phyloP scores from a whole-genome alignment of 2,329 filamentous ascomycete genomes.

The Fonsecaea pugnacius region DNA sequence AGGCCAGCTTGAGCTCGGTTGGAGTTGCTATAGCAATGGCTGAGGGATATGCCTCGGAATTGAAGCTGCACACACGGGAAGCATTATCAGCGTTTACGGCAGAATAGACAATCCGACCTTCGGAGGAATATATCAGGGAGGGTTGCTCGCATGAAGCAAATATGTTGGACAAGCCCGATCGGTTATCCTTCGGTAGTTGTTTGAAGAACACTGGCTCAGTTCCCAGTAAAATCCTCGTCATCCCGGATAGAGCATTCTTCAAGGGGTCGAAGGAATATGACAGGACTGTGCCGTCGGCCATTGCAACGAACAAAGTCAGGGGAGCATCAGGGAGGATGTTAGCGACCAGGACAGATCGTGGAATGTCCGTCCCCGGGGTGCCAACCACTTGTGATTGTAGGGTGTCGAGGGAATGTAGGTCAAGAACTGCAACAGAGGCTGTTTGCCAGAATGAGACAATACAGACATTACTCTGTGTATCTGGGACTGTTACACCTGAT shows the following conservation, averaged over 20 bases:
- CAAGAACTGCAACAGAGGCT: slow-evolving; percentile 76
- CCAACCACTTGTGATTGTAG: slow-evolving; percentile 67
- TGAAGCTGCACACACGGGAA: slow-evolving; percentile 78
- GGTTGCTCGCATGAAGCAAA: slow-evolving; percentile 95
- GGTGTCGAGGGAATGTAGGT: slow-evolving; percentile 67
- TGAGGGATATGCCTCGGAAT: slow-evolving; percentile 77
- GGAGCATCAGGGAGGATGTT: slow-evolving; percentile 69
- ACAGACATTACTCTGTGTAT: slow-evolving; percentile 66
- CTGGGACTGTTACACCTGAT: slow-evolving; percentile 78
- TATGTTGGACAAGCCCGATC: slow-evolving; percentile 71
- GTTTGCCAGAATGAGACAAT: slow-evolving; percentile 87
- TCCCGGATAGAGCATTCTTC: slow-evolving; percentile 68
- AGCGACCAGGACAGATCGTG: slow-evolving; percentile 78
- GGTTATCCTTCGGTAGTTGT: slow-evolving; percentile 65
- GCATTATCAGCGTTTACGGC: slow-evolving; percentile 90
- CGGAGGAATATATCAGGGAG: slow-evolving; percentile 86
- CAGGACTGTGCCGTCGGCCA: slow-evolving; percentile 89
- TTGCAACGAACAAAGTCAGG: slow-evolving; percentile 82
- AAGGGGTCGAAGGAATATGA: slow-evolving; percentile 73
- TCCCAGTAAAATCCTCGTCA: slow-evolving; percentile 82
- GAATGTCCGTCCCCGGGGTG: slow-evolving; percentile 74
- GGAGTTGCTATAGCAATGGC: slow-evolving; percentile 81
- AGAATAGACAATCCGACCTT: slow-evolving; percentile 87
- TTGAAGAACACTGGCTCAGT: slow-evolving; percentile 83
- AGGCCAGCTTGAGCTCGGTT: slow-evolving; percentile 74